Base-by-base conservation (phyloP, 148 eudicot genomes). In the Cornus controversa region DNA sequence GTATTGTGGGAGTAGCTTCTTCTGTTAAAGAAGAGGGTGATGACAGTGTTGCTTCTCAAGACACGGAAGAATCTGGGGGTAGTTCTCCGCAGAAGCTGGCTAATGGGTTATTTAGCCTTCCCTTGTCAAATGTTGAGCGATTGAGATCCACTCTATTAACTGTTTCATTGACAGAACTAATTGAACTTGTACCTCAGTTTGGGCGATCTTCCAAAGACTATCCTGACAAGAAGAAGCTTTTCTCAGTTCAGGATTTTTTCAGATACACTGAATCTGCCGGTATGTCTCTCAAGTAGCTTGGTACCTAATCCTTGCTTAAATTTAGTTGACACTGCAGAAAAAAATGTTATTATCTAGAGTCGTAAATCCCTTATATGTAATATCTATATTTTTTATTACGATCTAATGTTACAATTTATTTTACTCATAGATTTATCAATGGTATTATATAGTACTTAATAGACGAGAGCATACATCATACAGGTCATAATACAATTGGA, bases 251-350 rank as follows among this genome's bases (percentile, higher is more conserved):
- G 89, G 99, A 96, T 69, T 96, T 96, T 69, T 96, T 96, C 91
- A 91, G 93, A 90, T 96, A 96, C 80, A 93, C 99, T 8, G 97
- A 96, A 81, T 86, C 99, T 47, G 99, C 93, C 91, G 99, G 99
- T 96, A 85, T 77, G 67, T 37, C 24, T 73, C 37, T 42, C 69
- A 36, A 70, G 64, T 53, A 73, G 66, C 57, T 54, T 66, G 60
- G 58, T 13, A 47, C 4, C 73, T 25, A 8, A 6, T 68, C 2
- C 16, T 67, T 66, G 42, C 29, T 66, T 29, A 28, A 66, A 50
- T 22, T 76, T 75, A 9, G 8, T 28, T 67, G 47, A 22, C 29
- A 40, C 42, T 28, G 65, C 64, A 67, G 45, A 50, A 2, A 63
- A 27, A 27, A 15, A n/a, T 4, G 2, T 60, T 18, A 58, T 64